Percentiles rank a stretch among this genome's conserved stretches.
These are phyloP conservation scores for Yamadazyma tumulicola DNA, from an alignment of 805 yeast species.

Conservation along the genomic window DNA sequence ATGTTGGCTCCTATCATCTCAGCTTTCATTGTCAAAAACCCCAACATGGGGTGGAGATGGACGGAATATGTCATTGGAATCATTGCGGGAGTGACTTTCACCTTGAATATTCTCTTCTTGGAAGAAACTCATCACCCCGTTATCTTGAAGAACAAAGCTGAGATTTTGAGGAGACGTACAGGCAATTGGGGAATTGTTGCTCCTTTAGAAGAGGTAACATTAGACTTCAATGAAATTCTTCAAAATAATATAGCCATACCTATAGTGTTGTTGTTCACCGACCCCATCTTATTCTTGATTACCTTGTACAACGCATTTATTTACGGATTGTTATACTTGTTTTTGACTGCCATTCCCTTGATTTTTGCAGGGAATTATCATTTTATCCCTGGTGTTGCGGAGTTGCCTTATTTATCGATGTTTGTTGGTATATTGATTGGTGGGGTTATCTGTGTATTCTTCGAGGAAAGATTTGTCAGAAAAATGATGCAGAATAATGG, in stretches of 20 bases:
- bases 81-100: conserved; percentile 28
- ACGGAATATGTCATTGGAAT: conserved; percentile 50
- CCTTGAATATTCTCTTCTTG: conserved; percentile 26
- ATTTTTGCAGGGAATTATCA: conserved; percentile 56
- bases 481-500: conserved; percentile 52
- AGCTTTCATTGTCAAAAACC: conserved; percentile 37
- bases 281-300: conserved; percentile 41
- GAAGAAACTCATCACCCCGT: conserved; percentile 42
- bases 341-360: conserved; percentile 42
- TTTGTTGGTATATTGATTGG: conserved; percentile 66
- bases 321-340: conserved; percentile 45
- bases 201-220: conserved; percentile 33
- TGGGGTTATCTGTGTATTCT: conserved; percentile 47
- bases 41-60: conserved; percentile 54
- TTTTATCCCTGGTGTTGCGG: conserved; percentile 58
- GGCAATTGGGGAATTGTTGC: conserved; percentile 40
- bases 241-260: conserved; percentile 38
- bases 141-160: conserved; percentile 31
- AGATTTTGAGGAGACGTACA: conserved; percentile 34
- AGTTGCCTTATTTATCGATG: conserved; percentile 77
- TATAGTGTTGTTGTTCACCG: conserved; percentile 33
- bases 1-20: conserved; percentile 71
- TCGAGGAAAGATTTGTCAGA: conserved; percentile 51
- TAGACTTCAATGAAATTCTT: conserved; percentile 28
- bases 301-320: conserved; percentile 48